A percentile compares a stretch with the other conserved stretches of the same genome.
phyloP scores from a whole-genome alignment of 768 basidiomycete species.

The Tulasnella sp. region DNA sequence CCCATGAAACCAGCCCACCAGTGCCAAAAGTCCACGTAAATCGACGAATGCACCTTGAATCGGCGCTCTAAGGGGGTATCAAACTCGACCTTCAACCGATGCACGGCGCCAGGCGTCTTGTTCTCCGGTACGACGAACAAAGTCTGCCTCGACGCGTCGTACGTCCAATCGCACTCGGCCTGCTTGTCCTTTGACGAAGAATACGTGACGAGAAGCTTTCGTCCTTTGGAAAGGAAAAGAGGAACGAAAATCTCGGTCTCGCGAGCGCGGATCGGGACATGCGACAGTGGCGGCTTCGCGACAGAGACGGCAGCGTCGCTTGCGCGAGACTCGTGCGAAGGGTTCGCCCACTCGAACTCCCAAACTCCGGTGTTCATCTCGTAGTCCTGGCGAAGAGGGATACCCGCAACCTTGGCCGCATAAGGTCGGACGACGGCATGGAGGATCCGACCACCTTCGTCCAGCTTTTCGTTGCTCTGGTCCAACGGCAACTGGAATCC shows the following conservation, averaged over 20 bases:
- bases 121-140: slow-evolving; percentile 62
- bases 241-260: slow-evolving; percentile 89
- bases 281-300: slow-evolving; percentile 49
- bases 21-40: slow-evolving; percentile 26
- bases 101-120: slow-evolving; percentile 51
- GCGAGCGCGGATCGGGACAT: slow-evolving; percentile 49
- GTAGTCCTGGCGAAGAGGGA: slow-evolving; percentile 73
- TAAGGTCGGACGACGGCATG: slow-evolving; percentile 85
- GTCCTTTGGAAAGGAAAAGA: slow-evolving; percentile 58
- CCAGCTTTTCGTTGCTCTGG: slow-evolving; percentile 69
- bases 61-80: slow-evolving; percentile 53
- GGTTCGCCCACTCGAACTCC: slow-evolving; percentile 64
- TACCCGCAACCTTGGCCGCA: slow-evolving; percentile 85
- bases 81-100: slow-evolving; percentile 60
- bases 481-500: slow-evolving; percentile 43
- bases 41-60: slow-evolving; percentile 18
- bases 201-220: slow-evolving; percentile 57
- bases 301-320: slow-evolving; percentile 37
- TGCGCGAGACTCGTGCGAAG: slow-evolving; percentile 34
- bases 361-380: slow-evolving; percentile 75
- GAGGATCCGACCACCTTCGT: slow-evolving; percentile 81
- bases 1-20: slow-evolving; percentile 20
- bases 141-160: slow-evolving; percentile 73
- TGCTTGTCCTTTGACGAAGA: slow-evolving; percentile 50
- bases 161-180: slow-evolving; percentile 53